A percentile compares a stretch with the other conserved stretches of the same genome.
phyloP scores from a whole-genome alignment of 257 asterid genomes.

The Solanum rostratum region DNA sequence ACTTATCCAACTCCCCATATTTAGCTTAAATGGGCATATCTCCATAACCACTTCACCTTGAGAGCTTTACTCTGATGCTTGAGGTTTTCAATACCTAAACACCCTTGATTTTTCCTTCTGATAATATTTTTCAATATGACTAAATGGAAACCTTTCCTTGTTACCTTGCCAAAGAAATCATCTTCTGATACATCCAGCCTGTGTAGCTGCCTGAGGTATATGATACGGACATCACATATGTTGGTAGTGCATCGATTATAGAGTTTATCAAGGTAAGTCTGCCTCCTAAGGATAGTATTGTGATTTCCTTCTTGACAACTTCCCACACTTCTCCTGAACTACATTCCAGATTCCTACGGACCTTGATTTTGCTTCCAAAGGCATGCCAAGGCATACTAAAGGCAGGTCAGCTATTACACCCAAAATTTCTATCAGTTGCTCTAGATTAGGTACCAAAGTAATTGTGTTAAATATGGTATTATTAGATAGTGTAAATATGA shows the following conservation, averaged over 20 bases:
- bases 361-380: neutral
- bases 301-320: neutral
- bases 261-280: neutral
- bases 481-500: neutral
- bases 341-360: neutral
- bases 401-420: neutral
- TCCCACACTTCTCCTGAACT: neutral
- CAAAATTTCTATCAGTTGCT: neutral
- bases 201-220: neutral
- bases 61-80: neutral
- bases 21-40: neutral
- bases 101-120: neutral
- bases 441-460: neutral
- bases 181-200: neutral
- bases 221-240: neutral
- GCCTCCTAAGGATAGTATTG: neutral
- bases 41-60: neutral
- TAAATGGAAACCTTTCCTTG: neutral
- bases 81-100: neutral
- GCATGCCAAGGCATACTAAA: neutral
- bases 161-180: neutral
- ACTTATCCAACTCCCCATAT: neutral
- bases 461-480: neutral
- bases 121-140: neutral
- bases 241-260: neutral